Conservation (phyloP, 768 basidiomycete genomes). For the Tricholoma sp. region DNA sequence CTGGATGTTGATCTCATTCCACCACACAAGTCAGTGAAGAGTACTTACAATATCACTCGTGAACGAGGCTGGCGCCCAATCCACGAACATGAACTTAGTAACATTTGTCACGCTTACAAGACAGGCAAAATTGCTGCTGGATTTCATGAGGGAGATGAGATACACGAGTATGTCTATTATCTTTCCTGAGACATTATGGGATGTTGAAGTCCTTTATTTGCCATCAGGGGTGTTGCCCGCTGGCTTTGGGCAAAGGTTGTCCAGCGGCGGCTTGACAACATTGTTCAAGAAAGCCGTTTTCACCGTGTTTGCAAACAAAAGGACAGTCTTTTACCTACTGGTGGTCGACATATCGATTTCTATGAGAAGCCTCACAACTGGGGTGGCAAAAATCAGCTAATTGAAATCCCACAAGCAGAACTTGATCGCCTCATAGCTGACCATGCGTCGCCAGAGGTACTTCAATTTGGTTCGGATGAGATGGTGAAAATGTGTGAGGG, state of each 20-base stretch:
- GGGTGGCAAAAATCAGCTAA: conserved; percentile 12
- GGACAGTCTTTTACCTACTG: conserved; percentile 17
- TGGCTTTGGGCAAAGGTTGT: conserved; percentile 23
- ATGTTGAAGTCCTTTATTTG: neutral
- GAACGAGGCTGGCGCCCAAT: conserved; percentile 24
- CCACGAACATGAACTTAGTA: conserved; percentile 21
- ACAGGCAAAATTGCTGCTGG: conserved; percentile 15
- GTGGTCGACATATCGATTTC: conserved; percentile 18
- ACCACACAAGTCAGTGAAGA: conserved; percentile 18
- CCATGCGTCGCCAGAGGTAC: conserved; percentile 13
- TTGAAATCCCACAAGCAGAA: conserved; percentile 13
- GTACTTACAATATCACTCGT: conserved; percentile 24
- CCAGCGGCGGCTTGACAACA: conserved; percentile 14
- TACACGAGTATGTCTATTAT: conserved; percentile 17
- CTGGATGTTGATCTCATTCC: conserved; percentile 17
- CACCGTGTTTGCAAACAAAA: conserved; percentile 19
- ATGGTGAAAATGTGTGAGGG: conserved; percentile 9
- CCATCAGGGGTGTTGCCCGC: conserved; percentile 11
- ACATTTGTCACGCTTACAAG: conserved; percentile 17
- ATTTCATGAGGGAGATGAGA: conserved; percentile 12
- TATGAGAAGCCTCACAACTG: conserved; percentile 17
- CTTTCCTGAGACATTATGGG: neutral
- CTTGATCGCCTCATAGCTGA: conserved; percentile 14
- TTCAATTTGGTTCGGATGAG: conserved; percentile 18
- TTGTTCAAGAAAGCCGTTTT: conserved; percentile 8